Evolutionary conservation across 2,329 filamentous ascomycete species (phyloP).

Genomic region (Stachybotrys chartarum): DNA sequence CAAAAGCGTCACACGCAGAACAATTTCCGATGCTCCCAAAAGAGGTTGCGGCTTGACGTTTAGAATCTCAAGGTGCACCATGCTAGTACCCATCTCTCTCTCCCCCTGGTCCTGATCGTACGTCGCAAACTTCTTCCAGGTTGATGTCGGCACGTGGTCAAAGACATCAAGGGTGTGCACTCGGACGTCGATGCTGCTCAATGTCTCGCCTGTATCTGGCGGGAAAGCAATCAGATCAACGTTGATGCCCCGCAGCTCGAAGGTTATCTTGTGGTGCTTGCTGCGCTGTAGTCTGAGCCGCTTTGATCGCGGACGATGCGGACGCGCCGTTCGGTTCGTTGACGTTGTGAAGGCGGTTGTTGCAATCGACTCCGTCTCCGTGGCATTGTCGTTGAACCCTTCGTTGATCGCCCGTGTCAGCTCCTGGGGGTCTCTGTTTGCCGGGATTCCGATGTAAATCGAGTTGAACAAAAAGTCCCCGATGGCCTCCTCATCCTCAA

Average conservation of each 20-base stretch:
- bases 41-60: slow-evolving; percentile 82
- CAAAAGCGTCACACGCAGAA: slow-evolving; percentile 70
- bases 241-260: slow-evolving; percentile 80
- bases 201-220: slow-evolving; percentile 67
- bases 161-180: slow-evolving; percentile 82
- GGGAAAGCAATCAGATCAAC: slow-evolving; percentile 79
- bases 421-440: slow-evolving; percentile 77
- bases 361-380: slow-evolving; percentile 84
- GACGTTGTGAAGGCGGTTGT: slow-evolving; percentile 63
- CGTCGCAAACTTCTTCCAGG: slow-evolving; percentile 96
- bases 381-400: slow-evolving; percentile 75
- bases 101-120: slow-evolving; percentile 85
- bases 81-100: slow-evolving; percentile 76
- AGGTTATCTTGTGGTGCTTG: slow-evolving; percentile 89
- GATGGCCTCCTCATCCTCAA: slow-evolving; percentile 79
- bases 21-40: slow-evolving; percentile 81
- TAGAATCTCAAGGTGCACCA: slow-evolving; percentile 83
- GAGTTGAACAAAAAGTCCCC: slow-evolving; percentile 98
- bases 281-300: slow-evolving; percentile 73
- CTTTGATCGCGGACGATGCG: slow-evolving; percentile 41
- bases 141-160: slow-evolving; percentile 89
- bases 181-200: slow-evolving; percentile 80
- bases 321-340: slow-evolving; percentile 39
- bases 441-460: slow-evolving; percentile 90
- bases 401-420: slow-evolving; percentile 80